Conservation (phyloP, 1,139 yeast species). For the Zygosaccharomyces sapae region DNA sequence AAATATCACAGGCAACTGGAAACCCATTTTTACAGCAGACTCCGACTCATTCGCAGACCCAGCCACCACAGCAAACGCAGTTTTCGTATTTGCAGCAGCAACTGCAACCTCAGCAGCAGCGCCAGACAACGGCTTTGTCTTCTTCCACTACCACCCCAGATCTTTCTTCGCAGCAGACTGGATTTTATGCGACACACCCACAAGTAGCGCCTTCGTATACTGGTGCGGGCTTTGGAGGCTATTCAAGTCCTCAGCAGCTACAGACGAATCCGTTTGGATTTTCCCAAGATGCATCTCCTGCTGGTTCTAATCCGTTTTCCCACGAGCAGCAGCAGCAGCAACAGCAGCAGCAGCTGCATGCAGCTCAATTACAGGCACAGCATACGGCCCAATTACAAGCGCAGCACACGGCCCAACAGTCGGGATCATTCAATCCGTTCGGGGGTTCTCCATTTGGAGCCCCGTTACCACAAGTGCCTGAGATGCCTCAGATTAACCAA, state of each 20-base stretch:
- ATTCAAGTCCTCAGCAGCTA: slow-evolving; percentile 27
- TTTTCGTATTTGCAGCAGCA: slow-evolving; percentile 33
- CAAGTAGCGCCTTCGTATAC: slow-evolving; percentile 41
- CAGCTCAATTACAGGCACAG: slow-evolving; percentile 18
- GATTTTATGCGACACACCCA: slow-evolving; percentile 21
- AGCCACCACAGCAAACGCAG: slow-evolving; percentile 22
- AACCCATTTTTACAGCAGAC: slow-evolving; percentile 28
- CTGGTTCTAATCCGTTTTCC: slow-evolving; percentile 20
- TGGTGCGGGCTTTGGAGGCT: slow-evolving; percentile 61
- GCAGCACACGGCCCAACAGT: slow-evolving; percentile 16
- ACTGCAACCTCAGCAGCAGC: slow-evolving; percentile 15
- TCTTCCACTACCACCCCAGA: slow-evolving; percentile 7
- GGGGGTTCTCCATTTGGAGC: slow-evolving; percentile 44
- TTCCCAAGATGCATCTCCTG: slow-evolving; percentile 10
- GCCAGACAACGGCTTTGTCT: slow-evolving; percentile 1
- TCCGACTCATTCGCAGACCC: slow-evolving; percentile 19
- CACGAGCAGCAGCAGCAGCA: slow-evolving; percentile 25
- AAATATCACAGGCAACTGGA: slow-evolving; percentile 22
- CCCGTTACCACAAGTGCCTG: slow-evolving; percentile 24
- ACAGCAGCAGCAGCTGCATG: slow-evolving; percentile 23
- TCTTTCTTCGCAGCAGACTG: slow-evolving; percentile 19
- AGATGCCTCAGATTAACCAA: slow-evolving; percentile 16
- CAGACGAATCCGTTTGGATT: slow-evolving; percentile 21
- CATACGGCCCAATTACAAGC: slow-evolving; percentile 16
- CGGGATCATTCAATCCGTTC: slow-evolving; percentile 31